phyloP scores from a whole-genome alignment of 2,329 filamentous ascomycete species.

The Trichothecium roseum region DNA sequence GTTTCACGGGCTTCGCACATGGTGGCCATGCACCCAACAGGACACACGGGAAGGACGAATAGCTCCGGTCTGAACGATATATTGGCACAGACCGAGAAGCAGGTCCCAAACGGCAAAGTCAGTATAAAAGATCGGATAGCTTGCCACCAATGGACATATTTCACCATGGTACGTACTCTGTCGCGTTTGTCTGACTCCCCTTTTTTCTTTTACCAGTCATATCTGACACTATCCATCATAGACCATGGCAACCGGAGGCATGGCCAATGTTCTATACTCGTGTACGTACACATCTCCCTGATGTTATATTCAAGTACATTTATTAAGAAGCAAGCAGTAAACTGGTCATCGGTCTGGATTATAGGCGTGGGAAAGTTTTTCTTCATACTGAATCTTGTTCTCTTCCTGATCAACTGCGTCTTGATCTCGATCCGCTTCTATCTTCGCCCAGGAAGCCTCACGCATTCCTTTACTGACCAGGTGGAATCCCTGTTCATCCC shows the following conservation, averaged over 20 bases:
- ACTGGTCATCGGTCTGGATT: conserved; percentile 48
- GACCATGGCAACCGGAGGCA: conserved; percentile 43
- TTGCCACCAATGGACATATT: conserved; percentile 63
- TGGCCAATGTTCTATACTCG: conserved; percentile 42
- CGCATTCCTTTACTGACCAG: conserved; percentile 62
- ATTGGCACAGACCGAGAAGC: conserved; percentile 19
- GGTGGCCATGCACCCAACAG: conserved; percentile 2
- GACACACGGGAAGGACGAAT: conserved; percentile 7
- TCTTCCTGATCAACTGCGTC: conserved; percentile 53
- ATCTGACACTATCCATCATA: neutral
- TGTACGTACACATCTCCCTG: conserved; percentile 29
- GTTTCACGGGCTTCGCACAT: conserved; percentile 5
- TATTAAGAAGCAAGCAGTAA: conserved; percentile 8
- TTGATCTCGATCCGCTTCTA: conserved; percentile 61
- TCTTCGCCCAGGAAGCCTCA: conserved; percentile 59
- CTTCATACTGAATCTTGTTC: conserved; percentile 50
- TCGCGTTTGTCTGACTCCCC: neutral
- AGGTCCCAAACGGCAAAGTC: conserved; percentile 18
- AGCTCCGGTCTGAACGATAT: conserved; percentile 21
- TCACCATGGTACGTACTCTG: conserved; percentile 41
- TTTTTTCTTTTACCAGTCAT: neutral
- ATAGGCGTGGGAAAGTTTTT: conserved; percentile 48
- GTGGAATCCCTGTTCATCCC: conserved; percentile 72
- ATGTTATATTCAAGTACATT: neutral
- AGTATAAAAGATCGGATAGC: conserved; percentile 39